Conservation (phyloP, 257 asterid genomes). For the Solanum bulbocastanum region DNA sequence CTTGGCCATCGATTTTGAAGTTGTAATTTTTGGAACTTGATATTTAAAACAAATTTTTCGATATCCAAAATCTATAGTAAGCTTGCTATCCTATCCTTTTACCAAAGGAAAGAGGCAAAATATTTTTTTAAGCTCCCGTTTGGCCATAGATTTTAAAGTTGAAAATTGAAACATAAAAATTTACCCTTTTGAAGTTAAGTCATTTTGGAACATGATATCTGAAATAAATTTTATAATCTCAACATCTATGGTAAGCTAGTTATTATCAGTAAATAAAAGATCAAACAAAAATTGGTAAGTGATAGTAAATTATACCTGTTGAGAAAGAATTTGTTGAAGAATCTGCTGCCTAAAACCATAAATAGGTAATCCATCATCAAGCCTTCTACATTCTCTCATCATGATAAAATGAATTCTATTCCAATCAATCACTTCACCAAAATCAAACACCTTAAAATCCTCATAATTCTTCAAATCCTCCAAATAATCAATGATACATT, state of each 20-base stretch:
- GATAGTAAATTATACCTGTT: conserved; percentile 38
- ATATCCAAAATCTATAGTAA: not conserved
- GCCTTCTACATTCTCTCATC: conserved; percentile 73
- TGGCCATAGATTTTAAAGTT: not conserved
- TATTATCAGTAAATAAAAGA: not conserved
- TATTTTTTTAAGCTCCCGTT: not conserved
- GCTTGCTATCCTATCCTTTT: not conserved
- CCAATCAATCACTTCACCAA: conserved; percentile 45
- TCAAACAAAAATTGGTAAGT: not conserved
- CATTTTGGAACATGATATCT: not conserved
- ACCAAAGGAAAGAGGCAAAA: not conserved
- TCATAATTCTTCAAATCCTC: conserved; percentile 5
- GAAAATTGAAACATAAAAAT: not conserved
- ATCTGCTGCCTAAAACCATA: conserved; percentile 45
- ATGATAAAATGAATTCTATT: conserved; percentile 40
- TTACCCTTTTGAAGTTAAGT: not conserved
- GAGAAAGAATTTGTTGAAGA: conserved; percentile 35
- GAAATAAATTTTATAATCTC: not conserved
- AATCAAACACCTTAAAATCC: conserved; percentile 16
- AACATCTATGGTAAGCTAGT: not conserved
- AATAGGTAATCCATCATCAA: conserved; percentile 81
- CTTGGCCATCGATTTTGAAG: not conserved
- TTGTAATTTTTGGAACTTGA: not conserved
- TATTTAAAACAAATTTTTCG: not conserved
- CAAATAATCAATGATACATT: conserved; percentile 36